phyloP scores from a whole-genome alignment of 1,139 yeast genomes.

The Debaryomycetaceae sp. region DNA sequence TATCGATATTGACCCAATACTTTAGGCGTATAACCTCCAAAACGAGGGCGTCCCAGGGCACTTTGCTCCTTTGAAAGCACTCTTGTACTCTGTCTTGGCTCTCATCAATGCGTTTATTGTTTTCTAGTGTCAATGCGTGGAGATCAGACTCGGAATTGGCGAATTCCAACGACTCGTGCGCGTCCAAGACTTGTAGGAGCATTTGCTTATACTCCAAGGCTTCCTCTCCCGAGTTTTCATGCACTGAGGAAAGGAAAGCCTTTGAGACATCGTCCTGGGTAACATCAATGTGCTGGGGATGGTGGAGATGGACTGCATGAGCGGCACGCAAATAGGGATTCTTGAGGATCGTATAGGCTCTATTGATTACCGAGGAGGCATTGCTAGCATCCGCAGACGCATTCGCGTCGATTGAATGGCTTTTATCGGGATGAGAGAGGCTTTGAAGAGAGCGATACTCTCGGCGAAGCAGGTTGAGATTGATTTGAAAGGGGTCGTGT shows the following conservation, averaged over 20 bases:
- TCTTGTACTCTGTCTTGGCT: constrained; percentile 23
- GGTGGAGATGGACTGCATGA: constrained; percentile 24
- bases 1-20: constrained; percentile 75
- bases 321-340: constrained; percentile 57
- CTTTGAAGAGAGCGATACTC: constrained; percentile 72
- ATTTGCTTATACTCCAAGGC: constrained; percentile 42
- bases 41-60: constrained; percentile 47
- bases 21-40: constrained; percentile 61
- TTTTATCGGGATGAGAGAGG: constrained; percentile 69
- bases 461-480: constrained; percentile 44
- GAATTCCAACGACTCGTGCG: constrained; percentile 66
- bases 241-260: constrained; percentile 21
- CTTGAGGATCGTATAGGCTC: constrained; percentile 60
- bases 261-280: constrained; percentile 31
- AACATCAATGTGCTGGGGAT: constrained; percentile 30
- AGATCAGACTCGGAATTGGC: constrained; percentile 51
- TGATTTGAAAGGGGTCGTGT: constrained; percentile 45
- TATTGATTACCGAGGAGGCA: constrained; percentile 50
- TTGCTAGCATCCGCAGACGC: constrained; percentile 9
- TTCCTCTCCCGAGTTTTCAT: constrained; percentile 17
- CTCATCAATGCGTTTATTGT: constrained; percentile 38
- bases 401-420: constrained; percentile 12
- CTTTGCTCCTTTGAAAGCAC: constrained; percentile 21
- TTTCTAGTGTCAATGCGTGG: constrained; percentile 40
- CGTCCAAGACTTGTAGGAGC: constrained; percentile 66